Evolutionary conservation across 768 basidiomycete species (phyloP), one percentile per base, ranked within the genome.

Genomic region (Trametes cubensis): DNA sequence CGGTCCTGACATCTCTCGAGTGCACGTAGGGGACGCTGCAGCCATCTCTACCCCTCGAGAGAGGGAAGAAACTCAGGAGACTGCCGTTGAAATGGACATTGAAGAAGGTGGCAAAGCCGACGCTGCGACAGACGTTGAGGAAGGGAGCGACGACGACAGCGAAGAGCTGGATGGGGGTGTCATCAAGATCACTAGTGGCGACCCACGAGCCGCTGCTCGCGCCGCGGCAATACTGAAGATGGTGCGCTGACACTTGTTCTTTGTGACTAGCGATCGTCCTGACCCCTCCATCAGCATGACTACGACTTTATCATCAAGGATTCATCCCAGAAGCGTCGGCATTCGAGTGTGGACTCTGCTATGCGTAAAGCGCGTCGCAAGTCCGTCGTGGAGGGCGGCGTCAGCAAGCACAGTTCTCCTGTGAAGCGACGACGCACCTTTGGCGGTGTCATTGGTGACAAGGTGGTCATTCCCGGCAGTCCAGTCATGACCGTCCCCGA

Each of bases 171-270:
- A 84, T 51, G 73, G 77, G 15, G 83, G 83, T n/a, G 77, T 95
- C 6, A 85, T 97, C 65, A 89, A 91, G 76, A 90, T 96, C 63
- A 87, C 87, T 2, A 93, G 91, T 61, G 83, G 85, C 21, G 91
- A 96, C 73, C 91, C 95, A 2, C 80, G 82, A 61, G 92, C 92
- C 18, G 95, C 95, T 48, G 95, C 94, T 2, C 79, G 92, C 50
- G 95, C 94, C n/a, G 94, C 92, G 38, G 95, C 95, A 0, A 95
- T 97, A 61, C 78, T 97, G 67, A 94, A 90, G 74, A 83, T 92
- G 80, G 93, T 92, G 51, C n/a, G 85, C 72, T 14, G 1, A 23
- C 23, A 20, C 14, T 6, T 20, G 6, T 20, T 3, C 3, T 23
- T 17, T 26, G 23, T 20, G 2, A 17, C 20, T 30, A 14, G 18